These are phyloP conservation scores for Euclidium syriacum DNA, from an alignment of 345 rosid genomes.

Conservation along the genomic window DNA sequence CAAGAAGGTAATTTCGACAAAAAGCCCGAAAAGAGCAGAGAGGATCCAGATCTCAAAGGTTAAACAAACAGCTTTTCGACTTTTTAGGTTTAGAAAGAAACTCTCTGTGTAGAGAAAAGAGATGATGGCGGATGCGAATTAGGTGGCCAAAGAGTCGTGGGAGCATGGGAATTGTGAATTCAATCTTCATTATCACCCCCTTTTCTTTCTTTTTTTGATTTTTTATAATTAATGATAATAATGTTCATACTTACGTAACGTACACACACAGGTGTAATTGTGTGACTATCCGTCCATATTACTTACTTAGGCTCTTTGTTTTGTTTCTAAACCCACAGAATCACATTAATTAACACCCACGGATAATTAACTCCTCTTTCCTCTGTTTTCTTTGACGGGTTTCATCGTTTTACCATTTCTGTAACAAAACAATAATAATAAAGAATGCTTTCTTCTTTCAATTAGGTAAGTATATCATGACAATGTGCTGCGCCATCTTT, in stretches of 20 bases:
- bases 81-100: constrained; percentile 16
- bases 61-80: constrained; percentile 9
- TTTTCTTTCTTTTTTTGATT: neutral
- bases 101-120: neutral
- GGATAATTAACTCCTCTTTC: neutral
- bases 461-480: constrained; percentile 7
- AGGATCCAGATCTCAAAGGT: constrained; percentile 4
- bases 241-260: neutral
- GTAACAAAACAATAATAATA: too few relatives aligned
- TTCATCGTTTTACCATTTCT: constrained; percentile 13
- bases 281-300: neutral
- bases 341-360: neutral
- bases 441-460: neutral
- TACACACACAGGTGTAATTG: neutral
- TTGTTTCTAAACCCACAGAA: constrained; percentile 2
- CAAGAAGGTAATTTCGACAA: constrained; percentile 9
- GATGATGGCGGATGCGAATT: constrained; percentile 35
- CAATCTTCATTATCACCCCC: neutral
- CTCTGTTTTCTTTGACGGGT: neutral
- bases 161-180: constrained; percentile 19
- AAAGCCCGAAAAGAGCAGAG: constrained; percentile 31
- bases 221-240: too few relatives aligned
- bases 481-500: constrained; percentile 1
- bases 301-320: too few relatives aligned
- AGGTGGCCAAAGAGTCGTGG: constrained; percentile 44